Percentiles rank a stretch among this genome's conserved stretches.
Evolutionary conservation across 768 basidiomycete species (phyloP).

Genomic region (Cystobasidium onofrii): DNA sequence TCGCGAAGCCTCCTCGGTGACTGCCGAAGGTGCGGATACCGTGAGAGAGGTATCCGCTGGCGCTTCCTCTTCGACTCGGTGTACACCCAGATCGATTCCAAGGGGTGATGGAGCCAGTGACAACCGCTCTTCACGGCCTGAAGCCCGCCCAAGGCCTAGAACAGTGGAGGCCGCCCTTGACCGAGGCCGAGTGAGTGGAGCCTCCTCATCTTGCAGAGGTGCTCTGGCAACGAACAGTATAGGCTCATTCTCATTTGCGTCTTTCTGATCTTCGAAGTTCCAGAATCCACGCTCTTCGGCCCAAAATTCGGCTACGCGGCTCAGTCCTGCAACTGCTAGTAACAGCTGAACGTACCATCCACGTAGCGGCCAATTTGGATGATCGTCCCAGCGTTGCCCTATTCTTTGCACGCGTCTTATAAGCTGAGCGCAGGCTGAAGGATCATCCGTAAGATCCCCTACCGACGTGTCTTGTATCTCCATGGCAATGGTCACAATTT

Average conservation of each 20-base stretch:
- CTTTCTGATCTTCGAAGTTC: constrained; percentile 67
- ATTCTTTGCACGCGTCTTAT: constrained; percentile 85
- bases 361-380: constrained; percentile 94
- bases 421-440: constrained; percentile 73
- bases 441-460: constrained; percentile 70
- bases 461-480: constrained; percentile 87
- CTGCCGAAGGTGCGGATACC: constrained; percentile 18
- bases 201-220: constrained; percentile 56
- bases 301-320: constrained; percentile 89
- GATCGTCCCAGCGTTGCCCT: constrained; percentile 92
- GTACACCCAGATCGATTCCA: constrained; percentile 39
- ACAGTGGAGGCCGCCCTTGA: not conserved
- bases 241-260: constrained; percentile 76
- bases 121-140: not conserved
- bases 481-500: constrained; percentile 83
- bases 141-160: not conserved
- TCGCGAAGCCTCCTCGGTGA: not conserved
- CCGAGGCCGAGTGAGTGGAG: constrained; percentile 53
- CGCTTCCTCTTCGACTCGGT: constrained; percentile 13
- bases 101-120: constrained; percentile 33
- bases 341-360: constrained; percentile 98
- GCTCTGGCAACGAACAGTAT: constrained; percentile 90
- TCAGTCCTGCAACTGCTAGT: constrained; percentile 87
- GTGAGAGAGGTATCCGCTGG: not conserved
- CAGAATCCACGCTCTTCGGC: constrained; percentile 99